Conservation (phyloP, 352 stramenopile genomes). For the Globisporangium heterothallicum region DNA sequence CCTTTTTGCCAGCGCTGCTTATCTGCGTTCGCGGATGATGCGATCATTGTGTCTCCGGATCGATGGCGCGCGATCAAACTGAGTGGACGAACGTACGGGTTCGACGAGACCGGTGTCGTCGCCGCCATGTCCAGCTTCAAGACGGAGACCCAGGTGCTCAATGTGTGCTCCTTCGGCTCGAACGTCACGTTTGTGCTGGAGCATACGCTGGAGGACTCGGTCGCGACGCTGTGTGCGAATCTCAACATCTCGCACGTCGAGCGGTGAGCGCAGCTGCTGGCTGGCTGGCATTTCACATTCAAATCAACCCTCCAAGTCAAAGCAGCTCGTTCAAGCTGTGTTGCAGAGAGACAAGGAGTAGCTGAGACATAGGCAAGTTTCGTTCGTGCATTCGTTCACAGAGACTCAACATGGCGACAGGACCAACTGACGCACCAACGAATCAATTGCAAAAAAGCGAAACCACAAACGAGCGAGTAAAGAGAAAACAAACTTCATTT, state of each 20-base stretch:
- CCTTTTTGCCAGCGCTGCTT: conserved; percentile 33
- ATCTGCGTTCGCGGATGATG: conserved; percentile 55
- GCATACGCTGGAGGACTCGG: conserved; percentile 64
- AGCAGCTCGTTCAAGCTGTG: no score
- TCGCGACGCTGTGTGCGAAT: conserved; percentile 58
- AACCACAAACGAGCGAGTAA: neutral
- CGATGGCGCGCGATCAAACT: conserved; percentile 84
- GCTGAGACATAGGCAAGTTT: no score
- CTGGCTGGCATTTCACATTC: no score
- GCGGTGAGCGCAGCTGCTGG: conserved; percentile 25
- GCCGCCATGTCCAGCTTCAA: conserved; percentile 80
- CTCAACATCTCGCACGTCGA: conserved; percentile 67
- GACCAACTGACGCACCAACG: no score
- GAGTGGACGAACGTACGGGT: conserved; percentile 71
- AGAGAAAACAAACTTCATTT: neutral
- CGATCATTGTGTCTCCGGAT: conserved; percentile 80
- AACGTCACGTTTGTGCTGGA: conserved; percentile 83
- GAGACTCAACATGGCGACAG: no score
- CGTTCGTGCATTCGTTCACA: no score
- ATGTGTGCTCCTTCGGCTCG: conserved; percentile 80
- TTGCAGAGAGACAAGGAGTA: no score
- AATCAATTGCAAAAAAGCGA: no score
- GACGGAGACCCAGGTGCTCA: conserved; percentile 78
- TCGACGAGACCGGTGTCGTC: conserved; percentile 84
- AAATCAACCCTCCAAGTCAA: no score